Percentiles rank a stretch among this genome's conserved stretches.
phyloP scores from a whole-genome alignment of 2,329 filamentous ascomycete species.

The Monosporascus sp. region DNA sequence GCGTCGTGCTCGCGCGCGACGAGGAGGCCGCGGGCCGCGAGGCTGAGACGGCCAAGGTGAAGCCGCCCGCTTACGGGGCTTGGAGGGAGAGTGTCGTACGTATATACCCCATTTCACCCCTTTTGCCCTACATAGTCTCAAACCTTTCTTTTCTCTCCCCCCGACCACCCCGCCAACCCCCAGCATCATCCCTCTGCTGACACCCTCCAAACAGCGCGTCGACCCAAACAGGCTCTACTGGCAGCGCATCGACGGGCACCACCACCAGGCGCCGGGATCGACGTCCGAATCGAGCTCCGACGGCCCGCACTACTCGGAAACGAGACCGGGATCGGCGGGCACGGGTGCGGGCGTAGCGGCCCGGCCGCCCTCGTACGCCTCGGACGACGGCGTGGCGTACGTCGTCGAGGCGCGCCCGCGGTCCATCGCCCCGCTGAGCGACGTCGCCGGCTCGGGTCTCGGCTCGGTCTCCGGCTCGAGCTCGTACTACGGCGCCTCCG shows the following conservation, averaged over 20 bases:
- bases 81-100: conserved; percentile 79
- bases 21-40: conserved; percentile 60
- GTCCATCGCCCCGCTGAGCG: conserved; percentile 44
- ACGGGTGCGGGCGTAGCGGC: conserved; percentile 9
- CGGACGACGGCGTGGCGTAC: conserved; percentile 69
- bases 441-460: conserved; percentile 29
- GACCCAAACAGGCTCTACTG: conserved; percentile 79
- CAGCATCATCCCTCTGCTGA: background rate
- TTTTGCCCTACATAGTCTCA: background rate
- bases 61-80: conserved; percentile 79
- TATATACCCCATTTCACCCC: conserved; percentile 18
- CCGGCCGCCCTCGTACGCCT: conserved; percentile 70
- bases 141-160: background rate
- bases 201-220: conserved; percentile 47
- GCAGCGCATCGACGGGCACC: conserved; percentile 54
- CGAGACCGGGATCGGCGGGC: background rate
- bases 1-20: conserved; percentile 67
- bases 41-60: conserved; percentile 49
- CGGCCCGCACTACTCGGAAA: background rate
- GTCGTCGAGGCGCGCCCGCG: conserved; percentile 61
- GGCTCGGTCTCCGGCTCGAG: conserved; percentile 29
- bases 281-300: background rate
- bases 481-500: no score
- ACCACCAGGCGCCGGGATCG: background rate
- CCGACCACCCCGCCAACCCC: background rate